A percentile compares a stretch with the other conserved stretches of the same genome.
Evolutionary conservation across 306 rosid genomes (phyloP).

Genomic region (Betula pendula): DNA sequence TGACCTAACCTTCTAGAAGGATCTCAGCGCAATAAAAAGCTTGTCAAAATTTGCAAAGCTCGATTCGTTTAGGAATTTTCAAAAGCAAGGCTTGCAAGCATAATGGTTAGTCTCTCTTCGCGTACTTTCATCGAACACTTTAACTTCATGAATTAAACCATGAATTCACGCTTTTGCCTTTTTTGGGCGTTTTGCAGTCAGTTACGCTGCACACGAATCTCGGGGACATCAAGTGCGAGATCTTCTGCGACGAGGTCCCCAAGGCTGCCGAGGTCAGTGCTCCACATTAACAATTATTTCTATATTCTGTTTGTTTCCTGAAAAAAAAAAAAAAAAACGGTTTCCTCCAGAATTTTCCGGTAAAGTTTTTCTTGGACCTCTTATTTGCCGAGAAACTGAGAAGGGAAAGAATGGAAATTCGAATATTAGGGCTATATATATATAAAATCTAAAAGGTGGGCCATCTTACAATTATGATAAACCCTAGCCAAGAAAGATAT

Average conservation of each 20-base stretch:
- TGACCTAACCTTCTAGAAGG: background rate
- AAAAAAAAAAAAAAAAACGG: background rate
- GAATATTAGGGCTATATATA: too few relatives aligned
- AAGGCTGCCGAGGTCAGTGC: slow-evolving; percentile 74
- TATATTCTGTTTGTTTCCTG: slow-evolving; percentile 14
- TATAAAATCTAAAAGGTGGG: background rate
- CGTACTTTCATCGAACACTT: slow-evolving; percentile 13
- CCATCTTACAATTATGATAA: background rate
- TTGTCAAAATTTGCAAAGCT: background rate
- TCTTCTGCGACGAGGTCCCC: slow-evolving; percentile 90
- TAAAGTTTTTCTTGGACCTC: background rate
- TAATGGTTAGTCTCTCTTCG: slow-evolving; percentile 27
- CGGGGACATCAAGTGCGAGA: slow-evolving; percentile 93
- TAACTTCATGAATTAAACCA: background rate
- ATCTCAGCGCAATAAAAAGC: background rate
- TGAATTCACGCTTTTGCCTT: background rate
- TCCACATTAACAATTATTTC: background rate
- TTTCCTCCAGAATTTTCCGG: background rate
- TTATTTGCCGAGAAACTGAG: background rate
- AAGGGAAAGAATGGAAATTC: too few relatives aligned
- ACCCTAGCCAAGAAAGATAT: background rate
- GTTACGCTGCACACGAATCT: slow-evolving; percentile 94
- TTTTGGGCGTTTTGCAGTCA: slow-evolving; percentile 42
- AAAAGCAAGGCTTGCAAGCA: background rate
- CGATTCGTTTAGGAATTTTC: background rate